These are phyloP conservation scores for Anacardium occidentale DNA, from an alignment of 345 rosid genomes.

Conservation along the genomic window DNA sequence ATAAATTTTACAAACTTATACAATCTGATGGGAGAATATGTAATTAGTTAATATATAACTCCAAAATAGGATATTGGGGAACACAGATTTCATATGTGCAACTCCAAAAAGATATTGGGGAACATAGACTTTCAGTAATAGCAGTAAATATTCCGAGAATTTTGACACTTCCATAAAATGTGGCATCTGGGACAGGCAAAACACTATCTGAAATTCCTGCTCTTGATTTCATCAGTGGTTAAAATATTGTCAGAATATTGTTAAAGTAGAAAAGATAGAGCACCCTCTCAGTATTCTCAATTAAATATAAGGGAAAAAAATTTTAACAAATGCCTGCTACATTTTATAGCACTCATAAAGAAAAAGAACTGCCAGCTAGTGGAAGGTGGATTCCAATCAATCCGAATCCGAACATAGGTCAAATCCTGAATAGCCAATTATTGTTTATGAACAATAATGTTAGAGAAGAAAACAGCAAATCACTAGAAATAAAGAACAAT, in stretches of 20 bases:
- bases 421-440: too few relatives aligned
- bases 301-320: not conserved
- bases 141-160: not conserved
- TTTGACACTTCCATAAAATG: not conserved
- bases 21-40: too few relatives aligned
- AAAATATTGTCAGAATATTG: not conserved
- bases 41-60: too few relatives aligned
- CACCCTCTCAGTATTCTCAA: not conserved
- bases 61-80: too few relatives aligned
- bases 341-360: not conserved
- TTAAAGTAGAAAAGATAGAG: not conserved
- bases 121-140: not conserved
- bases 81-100: too few relatives aligned
- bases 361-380: not conserved
- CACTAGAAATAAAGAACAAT: too few relatives aligned
- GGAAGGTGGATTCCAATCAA: too few relatives aligned
- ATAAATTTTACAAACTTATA: too few relatives aligned
- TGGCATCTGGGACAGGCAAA: not conserved
- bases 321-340: not conserved
- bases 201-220: not conserved
- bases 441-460: too few relatives aligned
- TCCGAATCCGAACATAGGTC: too few relatives aligned
- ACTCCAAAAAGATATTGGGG: not conserved
- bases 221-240: not conserved
- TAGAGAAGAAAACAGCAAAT: too few relatives aligned